These are phyloP conservation scores for Monosporascus cannonballus DNA, from an alignment of 2,329 filamentous ascomycete genomes.

Conservation along the genomic window DNA sequence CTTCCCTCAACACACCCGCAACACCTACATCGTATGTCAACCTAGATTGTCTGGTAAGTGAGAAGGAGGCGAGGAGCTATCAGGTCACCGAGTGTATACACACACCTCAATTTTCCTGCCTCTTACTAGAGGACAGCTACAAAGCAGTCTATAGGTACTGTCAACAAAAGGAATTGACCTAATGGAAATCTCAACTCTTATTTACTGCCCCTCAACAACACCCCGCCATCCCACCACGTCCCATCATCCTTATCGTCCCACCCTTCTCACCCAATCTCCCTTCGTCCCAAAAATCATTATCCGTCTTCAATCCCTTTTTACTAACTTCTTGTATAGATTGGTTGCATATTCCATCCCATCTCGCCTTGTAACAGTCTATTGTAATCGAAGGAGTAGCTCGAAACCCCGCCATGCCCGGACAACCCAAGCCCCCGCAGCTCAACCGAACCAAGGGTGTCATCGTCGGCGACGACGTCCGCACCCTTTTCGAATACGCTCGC, in stretches of 20 bases:
- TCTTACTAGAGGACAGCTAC: background rate
- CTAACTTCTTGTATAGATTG: background rate
- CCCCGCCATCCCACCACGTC: background rate
- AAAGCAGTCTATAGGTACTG: too few species aligned
- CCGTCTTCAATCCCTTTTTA: background rate
- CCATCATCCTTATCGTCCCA: background rate
- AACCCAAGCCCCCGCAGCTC: background rate
- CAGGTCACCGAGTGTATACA: too few species aligned
- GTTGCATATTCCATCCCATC: background rate
- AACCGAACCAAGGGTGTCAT: background rate
- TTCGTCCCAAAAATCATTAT: background rate
- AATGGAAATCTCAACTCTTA: background rate
- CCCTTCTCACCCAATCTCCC: background rate
- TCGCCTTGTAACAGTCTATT: background rate
- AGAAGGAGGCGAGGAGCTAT: background rate
- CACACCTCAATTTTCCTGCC: background rate
- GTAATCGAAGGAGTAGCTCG: background rate
- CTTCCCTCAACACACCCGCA: background rate
- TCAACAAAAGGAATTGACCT: background rate
- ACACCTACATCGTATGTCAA: background rate
- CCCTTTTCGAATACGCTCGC: slow-evolving; percentile 74
- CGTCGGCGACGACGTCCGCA: background rate
- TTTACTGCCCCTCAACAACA: background rate
- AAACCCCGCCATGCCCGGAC: background rate
- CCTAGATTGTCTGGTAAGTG: background rate